Evolutionary conservation across 208 protist genomes (phyloP).

Genomic region (Trypanosoma platydactyli): DNA sequence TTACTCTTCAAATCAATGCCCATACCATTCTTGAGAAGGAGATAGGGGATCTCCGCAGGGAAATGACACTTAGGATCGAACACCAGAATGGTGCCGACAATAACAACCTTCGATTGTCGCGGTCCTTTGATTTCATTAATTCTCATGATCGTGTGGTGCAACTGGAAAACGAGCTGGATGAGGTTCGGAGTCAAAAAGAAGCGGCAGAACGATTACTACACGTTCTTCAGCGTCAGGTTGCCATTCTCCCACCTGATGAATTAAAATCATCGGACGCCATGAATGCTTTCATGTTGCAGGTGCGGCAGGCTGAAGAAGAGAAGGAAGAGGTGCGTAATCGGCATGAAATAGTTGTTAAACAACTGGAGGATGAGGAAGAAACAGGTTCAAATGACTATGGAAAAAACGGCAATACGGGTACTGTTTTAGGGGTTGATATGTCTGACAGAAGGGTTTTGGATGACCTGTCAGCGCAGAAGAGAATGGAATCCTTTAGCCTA

Average conservation of each 20-base stretch:
- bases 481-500: not conserved
- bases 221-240: slow-evolving; percentile 62
- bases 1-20: slow-evolving; percentile 42
- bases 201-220: slow-evolving; percentile 53
- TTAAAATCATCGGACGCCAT: slow-evolving; percentile 31
- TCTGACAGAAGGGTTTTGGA: not conserved
- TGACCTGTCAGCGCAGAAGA: not conserved
- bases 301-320: slow-evolving; percentile 62
- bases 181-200: slow-evolving; percentile 55
- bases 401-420: slow-evolving; percentile 19
- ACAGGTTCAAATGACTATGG: not conserved
- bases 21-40: slow-evolving; percentile 51
- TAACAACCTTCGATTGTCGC: slow-evolving; percentile 34
- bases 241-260: slow-evolving; percentile 30
- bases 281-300: slow-evolving; percentile 49
- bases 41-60: slow-evolving; percentile 53
- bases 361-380: slow-evolving; percentile 30
- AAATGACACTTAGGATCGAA: slow-evolving; percentile 41
- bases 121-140: slow-evolving; percentile 61
- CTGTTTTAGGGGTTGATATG: slow-evolving; percentile 18
- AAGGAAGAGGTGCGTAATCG: slow-evolving; percentile 54
- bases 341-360: slow-evolving; percentile 37
- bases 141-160: slow-evolving; percentile 58
- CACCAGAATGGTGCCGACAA: slow-evolving; percentile 9
- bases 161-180: slow-evolving; percentile 72